These are phyloP conservation scores for Termitomyces sp. DNA, from an alignment of 768 basidiomycete genomes.

Conservation along the genomic window DNA sequence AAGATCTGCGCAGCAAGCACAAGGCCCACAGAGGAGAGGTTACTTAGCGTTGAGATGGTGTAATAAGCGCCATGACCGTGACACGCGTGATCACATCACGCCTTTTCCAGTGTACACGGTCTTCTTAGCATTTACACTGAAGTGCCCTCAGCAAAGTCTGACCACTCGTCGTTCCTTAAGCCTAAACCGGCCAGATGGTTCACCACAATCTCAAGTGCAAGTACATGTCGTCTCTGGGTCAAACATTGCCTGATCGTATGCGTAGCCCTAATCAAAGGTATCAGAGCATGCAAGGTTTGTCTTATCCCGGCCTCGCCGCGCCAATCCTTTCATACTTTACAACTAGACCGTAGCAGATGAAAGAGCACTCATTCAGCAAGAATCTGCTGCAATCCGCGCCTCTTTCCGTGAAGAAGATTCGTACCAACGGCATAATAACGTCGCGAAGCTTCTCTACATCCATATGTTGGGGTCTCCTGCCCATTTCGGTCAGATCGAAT, in stretches of 20 bases:
- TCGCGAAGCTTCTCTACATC: slow-evolving; percentile 97
- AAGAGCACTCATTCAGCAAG: slow-evolving; percentile 92
- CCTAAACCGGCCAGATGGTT: slow-evolving; percentile 44
- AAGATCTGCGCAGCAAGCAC: too few relatives aligned
- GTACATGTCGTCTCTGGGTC: slow-evolving; percentile 9
- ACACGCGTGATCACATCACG: slow-evolving; percentile 4
- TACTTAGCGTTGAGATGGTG: too few relatives aligned
- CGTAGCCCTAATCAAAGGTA: slow-evolving; percentile 94
- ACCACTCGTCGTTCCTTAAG: neutral
- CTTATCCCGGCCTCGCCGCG: slow-evolving; percentile 5
- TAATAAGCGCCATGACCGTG: slow-evolving; percentile 7
- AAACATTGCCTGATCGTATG: slow-evolving; percentile 18
- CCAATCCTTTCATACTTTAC: slow-evolving; percentile 14
- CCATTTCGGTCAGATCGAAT: slow-evolving; percentile 99
- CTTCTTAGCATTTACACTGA: neutral
- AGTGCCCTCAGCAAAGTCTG: neutral
- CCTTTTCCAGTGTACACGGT: neutral
- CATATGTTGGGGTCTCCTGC: slow-evolving; percentile 99
- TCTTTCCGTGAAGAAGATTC: slow-evolving; percentile 98
- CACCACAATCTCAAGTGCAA: slow-evolving; percentile 85
- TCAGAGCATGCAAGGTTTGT: slow-evolving; percentile 90
- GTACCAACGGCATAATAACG: slow-evolving; percentile 91
- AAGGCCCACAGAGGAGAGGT: too few relatives aligned
- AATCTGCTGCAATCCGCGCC: slow-evolving; percentile 94
- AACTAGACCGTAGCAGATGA: slow-evolving; percentile 94